Evolutionary conservation across 495 filamentous ascomycete genomes (phyloP).

Genomic region (Neurospora discreta): DNA sequence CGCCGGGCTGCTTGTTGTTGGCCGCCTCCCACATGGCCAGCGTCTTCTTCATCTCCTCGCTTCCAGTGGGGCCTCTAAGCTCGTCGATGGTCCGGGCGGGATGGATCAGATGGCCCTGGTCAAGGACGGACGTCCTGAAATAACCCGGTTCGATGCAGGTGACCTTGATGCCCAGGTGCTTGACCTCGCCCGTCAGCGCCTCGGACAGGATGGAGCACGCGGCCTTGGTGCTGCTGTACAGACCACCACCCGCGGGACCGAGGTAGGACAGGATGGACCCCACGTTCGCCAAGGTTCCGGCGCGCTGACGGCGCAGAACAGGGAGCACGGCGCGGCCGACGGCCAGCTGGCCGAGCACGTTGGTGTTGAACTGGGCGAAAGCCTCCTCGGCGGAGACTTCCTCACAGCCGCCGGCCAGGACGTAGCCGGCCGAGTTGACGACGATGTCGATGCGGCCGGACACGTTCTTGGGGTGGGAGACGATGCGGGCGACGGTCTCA

Average conservation of each 20-base stretch:
- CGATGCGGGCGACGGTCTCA: slow-evolving; percentile 11
- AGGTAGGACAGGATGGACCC: slow-evolving; percentile 34
- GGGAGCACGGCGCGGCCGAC: slow-evolving; percentile 38
- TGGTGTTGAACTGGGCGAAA: slow-evolving; percentile 27
- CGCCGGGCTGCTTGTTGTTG: background rate
- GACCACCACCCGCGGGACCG: slow-evolving; percentile 19
- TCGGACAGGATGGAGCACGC: slow-evolving; percentile 28
- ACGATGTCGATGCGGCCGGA: slow-evolving; percentile 37
- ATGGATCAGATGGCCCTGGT: slow-evolving; percentile 5
- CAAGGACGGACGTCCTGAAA: slow-evolving; percentile 37
- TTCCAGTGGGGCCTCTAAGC: background rate
- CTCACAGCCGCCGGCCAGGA: slow-evolving; percentile 33
- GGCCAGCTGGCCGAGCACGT: slow-evolving; percentile 35
- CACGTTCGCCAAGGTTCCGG: slow-evolving; percentile 40
- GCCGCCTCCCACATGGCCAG: background rate
- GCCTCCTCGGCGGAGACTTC: slow-evolving; percentile 17
- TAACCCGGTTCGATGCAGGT: slow-evolving; percentile 38
- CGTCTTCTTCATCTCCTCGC: background rate
- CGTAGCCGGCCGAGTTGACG: slow-evolving; percentile 39
- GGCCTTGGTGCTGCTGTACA: slow-evolving; percentile 45
- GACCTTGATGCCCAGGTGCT: slow-evolving; percentile 34
- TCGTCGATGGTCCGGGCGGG: background rate
- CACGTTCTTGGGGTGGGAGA: slow-evolving; percentile 4
- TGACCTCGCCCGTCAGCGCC: slow-evolving; percentile 31
- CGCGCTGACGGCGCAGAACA: slow-evolving; percentile 29